Base-by-base conservation (phyloP, 441 rosid species). In the Sinapis alba region DNA sequence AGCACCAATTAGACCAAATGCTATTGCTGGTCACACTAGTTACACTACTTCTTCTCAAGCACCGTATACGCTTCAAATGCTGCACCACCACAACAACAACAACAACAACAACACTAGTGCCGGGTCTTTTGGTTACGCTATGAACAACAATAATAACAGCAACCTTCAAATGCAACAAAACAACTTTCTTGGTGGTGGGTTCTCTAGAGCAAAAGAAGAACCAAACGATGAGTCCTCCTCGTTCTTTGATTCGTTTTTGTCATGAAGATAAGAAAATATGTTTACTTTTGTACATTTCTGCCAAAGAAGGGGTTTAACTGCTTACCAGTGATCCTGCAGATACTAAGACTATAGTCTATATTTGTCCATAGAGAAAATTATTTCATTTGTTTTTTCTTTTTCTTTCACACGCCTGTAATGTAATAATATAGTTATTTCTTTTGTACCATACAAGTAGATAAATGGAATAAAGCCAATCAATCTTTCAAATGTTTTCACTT, bases 1-100 rank as follows among this genome's bases (percentile, higher is more conserved):
- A 4, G 71, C 79, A 9, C 87, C 93, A 1, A 80, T 84, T n/a
- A 87, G 90, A 83, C 92, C 96, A 28, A 80, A 88, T 20, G 88
- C 84, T 50, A 18, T 50, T 50, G 81, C 90, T 27, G 88, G 56
- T 47, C 54, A 47, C 21, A 0, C 84, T 60, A 80, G 47, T 63
- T 78, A 74, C 71, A 71, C 83, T 58, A 73, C 73, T 71, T 85
- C 73, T 69, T 85, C 81, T 57, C 84, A 81, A 72, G 56, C 78
- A 13, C 86, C 86, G 2, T 82, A 78, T 51, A 76, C 81, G 0
- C 79, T 84, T 53, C 87, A 79, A 65, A 85, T 85, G 84, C 54
- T 83, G 68, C 88, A 73, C 47, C 30, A 27, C 5, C 12, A 24
- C 41, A 34, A 30, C 5, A 41, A 24, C 41, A 34, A 30, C 23